A percentile compares a stretch with the other conserved stretches of the same genome.
Conservation (phyloP, 1,284 basidiomycete genomes). For the Baeospora myosura region DNA sequence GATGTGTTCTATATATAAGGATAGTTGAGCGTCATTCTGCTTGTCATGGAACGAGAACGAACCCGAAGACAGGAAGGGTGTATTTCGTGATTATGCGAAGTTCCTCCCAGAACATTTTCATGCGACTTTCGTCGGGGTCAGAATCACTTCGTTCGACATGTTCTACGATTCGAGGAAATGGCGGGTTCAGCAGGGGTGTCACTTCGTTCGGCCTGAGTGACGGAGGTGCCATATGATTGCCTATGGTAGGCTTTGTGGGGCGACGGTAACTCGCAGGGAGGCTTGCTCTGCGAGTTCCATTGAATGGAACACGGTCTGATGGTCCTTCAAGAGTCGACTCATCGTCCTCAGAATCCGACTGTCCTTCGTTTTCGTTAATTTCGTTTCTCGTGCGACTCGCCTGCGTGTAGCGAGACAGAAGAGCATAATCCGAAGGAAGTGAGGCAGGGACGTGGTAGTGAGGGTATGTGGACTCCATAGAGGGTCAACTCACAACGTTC, state of each 20-base stretch:
- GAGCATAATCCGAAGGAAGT: neutral
- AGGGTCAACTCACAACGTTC: too few relatives aligned
- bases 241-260: neutral
- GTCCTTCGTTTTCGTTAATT: slow-evolving; percentile 12
- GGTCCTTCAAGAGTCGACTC: neutral
- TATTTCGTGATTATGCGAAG: slow-evolving; percentile 53
- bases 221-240: neutral
- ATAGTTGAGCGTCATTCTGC: slow-evolving; percentile 1
- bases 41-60: slow-evolving; percentile 16
- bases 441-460: neutral
- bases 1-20: slow-evolving; percentile 48
- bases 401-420: neutral
- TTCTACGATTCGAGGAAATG: neutral
- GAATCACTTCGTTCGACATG: neutral
- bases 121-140: slow-evolving; percentile 8
- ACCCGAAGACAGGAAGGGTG: slow-evolving; percentile 64
- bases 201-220: neutral
- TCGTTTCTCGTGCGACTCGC: slow-evolving; percentile 4
- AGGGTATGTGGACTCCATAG: neutral
- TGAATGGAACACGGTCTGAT: neutral
- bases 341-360: slow-evolving; percentile 18
- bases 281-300: too few relatives aligned
- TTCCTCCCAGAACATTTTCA: slow-evolving; percentile 50
- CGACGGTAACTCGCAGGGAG: too few relatives aligned
- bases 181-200: neutral